Percentiles rank a stretch among this genome's conserved stretches.
phyloP scores from a whole-genome alignment of 805 yeast species.

The Komagataella kurtzmanii region DNA sequence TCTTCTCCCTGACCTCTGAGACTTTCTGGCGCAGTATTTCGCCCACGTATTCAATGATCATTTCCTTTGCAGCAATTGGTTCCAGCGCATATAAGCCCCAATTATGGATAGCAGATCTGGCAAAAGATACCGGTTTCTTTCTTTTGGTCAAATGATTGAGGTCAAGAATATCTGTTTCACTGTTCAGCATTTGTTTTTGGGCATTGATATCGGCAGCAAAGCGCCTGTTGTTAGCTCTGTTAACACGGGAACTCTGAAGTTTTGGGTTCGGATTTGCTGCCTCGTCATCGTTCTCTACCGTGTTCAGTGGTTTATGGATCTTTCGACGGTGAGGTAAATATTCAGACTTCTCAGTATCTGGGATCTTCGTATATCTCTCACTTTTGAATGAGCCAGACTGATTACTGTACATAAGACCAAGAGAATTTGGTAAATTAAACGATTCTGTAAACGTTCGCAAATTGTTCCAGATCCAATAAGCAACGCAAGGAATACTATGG shows the following conservation, averaged over 20 bases:
- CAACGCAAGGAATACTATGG: constrained; percentile 19
- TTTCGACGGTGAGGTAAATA: constrained; percentile 76
- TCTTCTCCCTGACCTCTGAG: constrained; percentile 82
- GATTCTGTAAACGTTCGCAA: constrained; percentile 15
- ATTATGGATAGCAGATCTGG: constrained; percentile 91
- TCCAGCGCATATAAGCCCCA: constrained; percentile 97
- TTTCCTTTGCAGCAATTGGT: constrained; percentile 89
- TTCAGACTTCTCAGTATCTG: constrained; percentile 58
- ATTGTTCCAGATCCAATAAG: constrained; percentile 56
- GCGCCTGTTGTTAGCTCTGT: constrained; percentile 77
- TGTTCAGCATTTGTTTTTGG: constrained; percentile 61
- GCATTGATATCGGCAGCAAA: constrained; percentile 84
- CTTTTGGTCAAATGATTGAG: constrained; percentile 82
- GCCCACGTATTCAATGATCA: constrained; percentile 97
- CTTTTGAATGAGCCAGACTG: constrained; percentile 52
- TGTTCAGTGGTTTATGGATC: constrained; percentile 55
- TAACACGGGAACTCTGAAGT: constrained; percentile 65
- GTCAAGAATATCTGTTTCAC: constrained; percentile 70
- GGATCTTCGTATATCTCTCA: constrained; percentile 60
- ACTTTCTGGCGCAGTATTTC: constrained; percentile 88
- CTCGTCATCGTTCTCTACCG: constrained; percentile 48
- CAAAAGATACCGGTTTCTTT: constrained; percentile 91
- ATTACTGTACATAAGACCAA: constrained; percentile 19
- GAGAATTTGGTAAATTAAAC: constrained; percentile 13
- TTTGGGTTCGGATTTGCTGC: constrained; percentile 15